A percentile compares a stretch with the other conserved stretches of the same genome.
Evolutionary conservation across 257 asterid genomes (phyloP).

Genomic region (Gentiana straminea): DNA sequence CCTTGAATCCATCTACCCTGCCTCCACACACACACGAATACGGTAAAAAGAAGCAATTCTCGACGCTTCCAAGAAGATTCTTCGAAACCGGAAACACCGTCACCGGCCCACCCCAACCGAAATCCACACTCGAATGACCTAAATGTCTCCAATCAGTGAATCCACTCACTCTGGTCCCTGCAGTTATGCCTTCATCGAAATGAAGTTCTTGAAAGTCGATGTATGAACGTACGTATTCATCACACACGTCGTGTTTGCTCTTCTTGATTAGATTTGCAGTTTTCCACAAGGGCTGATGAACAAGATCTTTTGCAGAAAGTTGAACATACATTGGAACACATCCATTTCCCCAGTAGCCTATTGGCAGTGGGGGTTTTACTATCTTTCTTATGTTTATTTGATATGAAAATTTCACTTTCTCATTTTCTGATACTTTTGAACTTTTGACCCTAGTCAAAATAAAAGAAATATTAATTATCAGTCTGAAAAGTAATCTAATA

Average conservation of each 20-base stretch:
- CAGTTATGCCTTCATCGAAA: conserved; percentile 44
- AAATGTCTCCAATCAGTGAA: conserved; percentile 92
- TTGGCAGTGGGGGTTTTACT: conserved; percentile 47
- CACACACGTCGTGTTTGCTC: conserved; percentile 48
- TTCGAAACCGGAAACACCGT: conserved; percentile 58
- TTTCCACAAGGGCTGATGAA: conserved; percentile 46
- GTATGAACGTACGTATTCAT: conserved; percentile 48
- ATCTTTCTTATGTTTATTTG: conserved; percentile 50
- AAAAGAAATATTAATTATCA: neutral
- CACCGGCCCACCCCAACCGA: conserved; percentile 81
- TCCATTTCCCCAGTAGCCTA: conserved; percentile 84
- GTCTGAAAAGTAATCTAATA: neutral
- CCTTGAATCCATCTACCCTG: conserved; percentile 38
- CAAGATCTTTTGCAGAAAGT: conserved; percentile 40
- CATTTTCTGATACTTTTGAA: conserved; percentile 16
- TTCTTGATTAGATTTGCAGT: conserved; percentile 49
- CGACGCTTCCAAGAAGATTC: conserved; percentile 55
- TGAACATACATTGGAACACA: conserved; percentile 77
- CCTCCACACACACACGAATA: conserved; percentile 26
- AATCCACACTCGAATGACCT: conserved; percentile 85
- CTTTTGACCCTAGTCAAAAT: conserved; percentile 35
- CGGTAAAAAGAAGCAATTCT: conserved; percentile 71
- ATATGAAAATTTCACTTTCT: conserved; percentile 59
- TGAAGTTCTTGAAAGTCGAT: conserved; percentile 69
- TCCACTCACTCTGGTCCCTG: conserved; percentile 57